phyloP scores from a whole-genome alignment of 2,329 filamentous ascomycete genomes.

The Pseudogymnoascus sp. region DNA sequence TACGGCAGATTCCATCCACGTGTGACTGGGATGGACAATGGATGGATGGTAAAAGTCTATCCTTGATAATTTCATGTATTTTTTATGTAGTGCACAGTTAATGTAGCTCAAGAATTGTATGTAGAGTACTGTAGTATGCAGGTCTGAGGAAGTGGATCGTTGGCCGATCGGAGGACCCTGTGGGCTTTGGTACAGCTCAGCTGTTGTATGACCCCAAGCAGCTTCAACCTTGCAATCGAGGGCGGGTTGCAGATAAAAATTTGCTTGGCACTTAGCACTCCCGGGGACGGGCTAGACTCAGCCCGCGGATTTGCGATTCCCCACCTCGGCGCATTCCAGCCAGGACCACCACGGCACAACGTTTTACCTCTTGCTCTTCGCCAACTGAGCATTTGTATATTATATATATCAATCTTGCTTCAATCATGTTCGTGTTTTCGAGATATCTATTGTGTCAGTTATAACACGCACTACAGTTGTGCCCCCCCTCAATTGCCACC shows the following conservation, averaged over 20 bases:
- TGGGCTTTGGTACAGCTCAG: not conserved
- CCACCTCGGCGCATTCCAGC: not conserved
- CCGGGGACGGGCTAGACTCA: not conserved
- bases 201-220: not conserved
- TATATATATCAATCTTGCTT: not conserved
- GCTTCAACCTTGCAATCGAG: not conserved
- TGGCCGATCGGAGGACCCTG: not conserved
- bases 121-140: not conserved
- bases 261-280: not conserved
- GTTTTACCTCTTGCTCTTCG: not conserved
- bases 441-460: not conserved
- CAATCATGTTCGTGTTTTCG: not conserved
- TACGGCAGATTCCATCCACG: not conserved
- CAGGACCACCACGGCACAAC: not conserved
- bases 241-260: not conserved
- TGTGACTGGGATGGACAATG: not conserved
- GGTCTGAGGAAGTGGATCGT: constrained; percentile 4
- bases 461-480: not conserved
- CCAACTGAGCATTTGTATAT: not conserved
- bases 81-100: not conserved
- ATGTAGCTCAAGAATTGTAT: not conserved
- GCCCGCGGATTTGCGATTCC: not conserved
- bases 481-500: not conserved
- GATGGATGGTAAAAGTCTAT: not conserved
- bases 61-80: not conserved